Base-by-base conservation (phyloP, 2,329 filamentous ascomycete species). In the Sordariomycetes sp. region DNA sequence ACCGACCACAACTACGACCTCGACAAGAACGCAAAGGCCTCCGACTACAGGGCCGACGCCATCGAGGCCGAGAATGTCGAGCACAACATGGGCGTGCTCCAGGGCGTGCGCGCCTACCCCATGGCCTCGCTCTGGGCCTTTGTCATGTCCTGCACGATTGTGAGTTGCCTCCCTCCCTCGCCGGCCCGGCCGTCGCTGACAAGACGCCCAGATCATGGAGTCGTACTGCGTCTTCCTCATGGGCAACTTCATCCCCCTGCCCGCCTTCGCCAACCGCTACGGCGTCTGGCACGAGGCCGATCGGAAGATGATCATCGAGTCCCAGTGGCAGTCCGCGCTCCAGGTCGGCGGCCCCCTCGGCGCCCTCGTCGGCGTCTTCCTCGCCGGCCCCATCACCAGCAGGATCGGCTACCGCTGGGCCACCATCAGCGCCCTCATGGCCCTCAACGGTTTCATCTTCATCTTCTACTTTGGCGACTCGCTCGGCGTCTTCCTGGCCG, bases 401-500 rank as follows among this genome's bases (percentile, higher is more conserved):
- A 40, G 45, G 8, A 43, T 59, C 33, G 57, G 57, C 33, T 60
- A 61, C 36, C 55, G 57, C 16, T 54, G 51, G 54, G 46, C 57
- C 3, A 59, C 54, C 16, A 54, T 60, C 25, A 4, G 36, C 2
- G 57, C 44, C 6, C 47, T 74, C 35, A 48, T 59, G 17, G 17
- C 45, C 40, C 46, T 66, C 36, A 61, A 59, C 36, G 51, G 44
- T 39, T 55, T 55, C 39, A 61, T 61, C 40, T 60, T 61, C 35
- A 39, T 74, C 41, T 75, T 71, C 44, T 78, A 71, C 56, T 78
- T 74, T 43, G 68, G 47, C 43, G 32, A 55, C 20, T 64, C 57
- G 7, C 53, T 65, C 1, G 27, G 49, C 3, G 42, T 68, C 40
- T 54, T 69, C 35, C 61, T 74, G 27, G 59, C 61, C 1, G 56